These are phyloP conservation scores for Ceratocystis destructans DNA, from an alignment of 2,329 filamentous ascomycete genomes.

Conservation along the genomic window DNA sequence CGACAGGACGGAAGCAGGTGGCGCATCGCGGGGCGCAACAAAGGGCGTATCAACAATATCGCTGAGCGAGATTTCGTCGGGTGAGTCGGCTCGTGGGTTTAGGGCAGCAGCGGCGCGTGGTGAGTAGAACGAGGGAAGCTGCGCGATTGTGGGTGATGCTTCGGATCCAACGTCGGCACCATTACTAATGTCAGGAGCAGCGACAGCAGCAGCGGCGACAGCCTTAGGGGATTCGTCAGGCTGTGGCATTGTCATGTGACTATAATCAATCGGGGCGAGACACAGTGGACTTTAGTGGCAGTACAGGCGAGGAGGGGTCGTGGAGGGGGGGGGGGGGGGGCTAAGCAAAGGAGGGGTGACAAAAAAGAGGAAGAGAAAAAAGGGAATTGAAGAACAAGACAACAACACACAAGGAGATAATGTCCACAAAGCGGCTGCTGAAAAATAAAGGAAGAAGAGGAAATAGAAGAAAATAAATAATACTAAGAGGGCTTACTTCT, in stretches of 20 bases:
- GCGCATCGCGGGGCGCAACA: constrained; percentile 23
- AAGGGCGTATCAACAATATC: constrained; percentile 13
- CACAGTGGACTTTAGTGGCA: neutral
- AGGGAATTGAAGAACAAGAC: neutral
- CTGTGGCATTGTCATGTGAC: neutral
- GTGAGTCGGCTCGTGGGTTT: constrained; percentile 4
- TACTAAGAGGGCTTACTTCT: neutral
- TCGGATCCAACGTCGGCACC: neutral
- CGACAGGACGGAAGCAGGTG: constrained; percentile 63
- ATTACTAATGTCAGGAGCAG: neutral
- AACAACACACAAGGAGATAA: neutral
- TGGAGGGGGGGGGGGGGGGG: neutral
- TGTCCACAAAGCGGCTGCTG: neutral
- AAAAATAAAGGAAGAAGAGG: neutral
- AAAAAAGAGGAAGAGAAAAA: neutral
- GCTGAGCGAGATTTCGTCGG: constrained; percentile 13
- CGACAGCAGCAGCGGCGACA: neutral
- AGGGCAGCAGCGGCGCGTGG: constrained; percentile 11
- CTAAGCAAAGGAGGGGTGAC: neutral
- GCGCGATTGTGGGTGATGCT: neutral
- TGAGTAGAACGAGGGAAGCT: constrained; percentile 21
- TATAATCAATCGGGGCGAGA: neutral
- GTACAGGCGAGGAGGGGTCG: neutral
- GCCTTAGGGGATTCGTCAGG: neutral
- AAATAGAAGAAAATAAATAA: neutral